Evolutionary conservation across 441 rosid genomes (phyloP).

Genomic region (Bruguiera hainesii): DNA sequence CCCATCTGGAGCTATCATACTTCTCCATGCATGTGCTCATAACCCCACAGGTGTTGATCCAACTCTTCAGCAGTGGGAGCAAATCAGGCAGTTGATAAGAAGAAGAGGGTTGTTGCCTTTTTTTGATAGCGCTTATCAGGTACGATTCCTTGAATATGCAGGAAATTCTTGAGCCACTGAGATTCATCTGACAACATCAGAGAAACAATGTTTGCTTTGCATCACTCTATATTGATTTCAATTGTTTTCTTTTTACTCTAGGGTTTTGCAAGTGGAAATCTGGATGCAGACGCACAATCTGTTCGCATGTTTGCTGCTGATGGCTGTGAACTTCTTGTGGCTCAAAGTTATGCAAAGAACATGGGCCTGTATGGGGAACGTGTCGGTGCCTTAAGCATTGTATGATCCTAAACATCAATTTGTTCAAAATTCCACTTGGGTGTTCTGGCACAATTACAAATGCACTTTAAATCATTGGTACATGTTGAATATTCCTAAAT

Average conservation of each 20-base stretch:
- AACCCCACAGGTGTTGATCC: conserved; percentile 99
- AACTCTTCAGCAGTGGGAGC: conserved; percentile 79
- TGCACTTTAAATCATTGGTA: background rate
- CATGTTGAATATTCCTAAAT: background rate
- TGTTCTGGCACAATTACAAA: too few species aligned
- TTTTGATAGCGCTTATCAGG: conserved; percentile 98
- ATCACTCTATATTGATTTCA: background rate
- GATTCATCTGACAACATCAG: background rate
- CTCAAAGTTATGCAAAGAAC: conserved; percentile 95
- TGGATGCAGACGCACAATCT: conserved; percentile 81
- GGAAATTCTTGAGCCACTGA: background rate
- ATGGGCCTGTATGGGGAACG: conserved; percentile 99
- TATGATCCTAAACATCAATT: conserved; percentile 29
- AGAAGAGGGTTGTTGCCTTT: conserved; percentile 72
- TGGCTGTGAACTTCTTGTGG: conserved; percentile 82
- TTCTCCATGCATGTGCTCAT: conserved; percentile 97
- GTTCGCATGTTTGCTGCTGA: conserved; percentile 92
- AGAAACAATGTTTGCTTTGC: background rate
- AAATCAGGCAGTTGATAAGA: conserved; percentile 71
- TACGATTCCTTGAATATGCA: conserved; percentile 18
- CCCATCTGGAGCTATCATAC: conserved; percentile 76
- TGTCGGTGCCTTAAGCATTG: conserved; percentile 95
- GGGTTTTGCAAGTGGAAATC: conserved; percentile 95
- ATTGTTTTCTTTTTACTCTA: conserved; percentile 15
- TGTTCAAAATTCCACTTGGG: background rate